Evolutionary conservation across 176 grass and related monocot species (phyloP).

Genomic region (Phoenix dactylifera): DNA sequence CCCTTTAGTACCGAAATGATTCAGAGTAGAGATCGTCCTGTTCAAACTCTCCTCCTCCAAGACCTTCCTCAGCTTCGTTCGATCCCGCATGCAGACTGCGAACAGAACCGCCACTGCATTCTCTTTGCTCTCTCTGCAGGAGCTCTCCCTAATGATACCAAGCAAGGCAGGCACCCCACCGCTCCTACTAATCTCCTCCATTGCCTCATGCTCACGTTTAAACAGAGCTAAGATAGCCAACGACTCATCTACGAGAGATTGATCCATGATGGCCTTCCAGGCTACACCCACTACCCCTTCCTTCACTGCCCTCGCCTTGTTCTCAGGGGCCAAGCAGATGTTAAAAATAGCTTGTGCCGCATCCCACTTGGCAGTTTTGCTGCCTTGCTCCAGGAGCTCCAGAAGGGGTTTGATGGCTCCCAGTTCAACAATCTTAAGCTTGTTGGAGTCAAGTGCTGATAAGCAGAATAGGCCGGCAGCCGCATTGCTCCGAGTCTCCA

Average conservation of each 20-base stretch:
- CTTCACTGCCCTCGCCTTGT: slow-evolving; percentile 43
- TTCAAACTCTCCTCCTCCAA: slow-evolving; percentile 45
- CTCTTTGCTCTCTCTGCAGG: slow-evolving; percentile 57
- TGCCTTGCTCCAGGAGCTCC: slow-evolving; percentile 63
- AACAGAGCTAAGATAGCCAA: slow-evolving; percentile 65
- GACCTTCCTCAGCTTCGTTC: slow-evolving; percentile 40
- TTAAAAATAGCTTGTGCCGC: slow-evolving; percentile 70
- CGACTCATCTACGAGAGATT: slow-evolving; percentile 46
- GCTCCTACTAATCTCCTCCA: slow-evolving; percentile 42
- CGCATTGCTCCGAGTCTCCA: slow-evolving; percentile 63
- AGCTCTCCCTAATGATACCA: slow-evolving; percentile 37
- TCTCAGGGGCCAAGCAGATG: slow-evolving; percentile 53
- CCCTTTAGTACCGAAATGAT: slow-evolving; percentile 48
- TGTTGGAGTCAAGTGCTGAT: slow-evolving; percentile 72
- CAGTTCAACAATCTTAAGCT: slow-evolving; percentile 52
- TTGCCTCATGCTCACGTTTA: slow-evolving; percentile 45
- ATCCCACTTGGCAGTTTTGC: slow-evolving; percentile 56
- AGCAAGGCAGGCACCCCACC: slow-evolving; percentile 42
- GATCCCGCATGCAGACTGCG: slow-evolving; percentile 49
- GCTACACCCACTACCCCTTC: slow-evolving; percentile 42
- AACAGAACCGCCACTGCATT: slow-evolving; percentile 60
- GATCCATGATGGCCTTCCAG: slow-evolving; percentile 36
- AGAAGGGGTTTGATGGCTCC: slow-evolving; percentile 54
- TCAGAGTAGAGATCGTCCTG: slow-evolving; percentile 40
- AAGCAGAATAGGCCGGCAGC: slow-evolving; percentile 77